Evolutionary conservation across 2,329 filamentous ascomycete genomes (phyloP).

Genomic region (Aaosphaeria arxii): DNA sequence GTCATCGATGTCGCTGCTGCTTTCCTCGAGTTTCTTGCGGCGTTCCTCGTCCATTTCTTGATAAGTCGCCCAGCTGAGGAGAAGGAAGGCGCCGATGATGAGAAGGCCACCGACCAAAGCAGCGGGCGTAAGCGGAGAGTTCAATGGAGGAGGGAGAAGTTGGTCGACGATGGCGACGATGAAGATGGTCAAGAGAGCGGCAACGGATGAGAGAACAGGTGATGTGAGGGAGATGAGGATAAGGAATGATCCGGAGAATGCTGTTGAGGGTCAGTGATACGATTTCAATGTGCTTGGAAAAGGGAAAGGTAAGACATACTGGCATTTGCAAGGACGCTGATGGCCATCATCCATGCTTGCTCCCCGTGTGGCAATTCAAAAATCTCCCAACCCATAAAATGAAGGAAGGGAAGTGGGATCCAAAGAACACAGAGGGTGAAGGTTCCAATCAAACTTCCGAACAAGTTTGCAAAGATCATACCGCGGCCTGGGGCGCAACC

Average conservation of each 20-base stretch:
- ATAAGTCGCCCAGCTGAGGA: slow-evolving; percentile 89
- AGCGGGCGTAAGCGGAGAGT: slow-evolving; percentile 69
- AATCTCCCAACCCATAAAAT: slow-evolving; percentile 71
- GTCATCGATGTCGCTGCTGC: slow-evolving; percentile 45
- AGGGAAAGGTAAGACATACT: slow-evolving; percentile 48
- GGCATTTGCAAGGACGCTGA: slow-evolving; percentile 84
- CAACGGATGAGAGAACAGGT: slow-evolving; percentile 88
- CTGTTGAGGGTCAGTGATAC: slow-evolving; percentile 25
- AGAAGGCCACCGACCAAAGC: slow-evolving; percentile 79
- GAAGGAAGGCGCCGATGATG: slow-evolving; percentile 83
- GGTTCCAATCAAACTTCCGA: slow-evolving; percentile 79
- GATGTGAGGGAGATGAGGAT: slow-evolving; percentile 90
- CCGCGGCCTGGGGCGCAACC: slow-evolving; percentile 81
- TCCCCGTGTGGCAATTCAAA: slow-evolving; percentile 79
- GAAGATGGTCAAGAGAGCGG: slow-evolving; percentile 93
- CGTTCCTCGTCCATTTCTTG: slow-evolving; percentile 87
- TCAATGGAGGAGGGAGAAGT: slow-evolving; percentile 66
- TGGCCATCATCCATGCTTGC: slow-evolving; percentile 73
- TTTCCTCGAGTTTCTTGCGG: slow-evolving; percentile 52
- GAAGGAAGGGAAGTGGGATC: slow-evolving; percentile 84
- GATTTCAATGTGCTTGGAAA: slow-evolving; percentile 1
- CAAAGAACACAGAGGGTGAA: slow-evolving; percentile 88
- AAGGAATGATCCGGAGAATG: slow-evolving; percentile 89
- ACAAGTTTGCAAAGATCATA: slow-evolving; percentile 92
- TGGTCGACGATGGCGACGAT: slow-evolving; percentile 92